Conservation (phyloP, 306 rosid species). For the Crataegus laevigata region DNA sequence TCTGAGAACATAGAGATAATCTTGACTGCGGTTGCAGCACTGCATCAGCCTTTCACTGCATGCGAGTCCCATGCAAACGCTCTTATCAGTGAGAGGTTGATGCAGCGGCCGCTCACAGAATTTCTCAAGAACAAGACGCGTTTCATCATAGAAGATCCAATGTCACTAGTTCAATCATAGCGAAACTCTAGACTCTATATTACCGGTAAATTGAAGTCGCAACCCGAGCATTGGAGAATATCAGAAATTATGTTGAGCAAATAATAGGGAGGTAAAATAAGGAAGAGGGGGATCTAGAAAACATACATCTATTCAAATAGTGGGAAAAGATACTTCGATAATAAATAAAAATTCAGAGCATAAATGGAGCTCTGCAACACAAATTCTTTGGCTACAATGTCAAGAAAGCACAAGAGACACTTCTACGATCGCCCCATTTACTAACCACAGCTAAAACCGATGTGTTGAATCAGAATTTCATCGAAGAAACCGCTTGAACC, state of each 20-base stretch:
- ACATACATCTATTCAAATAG: constrained; percentile 1
- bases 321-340: constrained; percentile 1
- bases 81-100: background rate
- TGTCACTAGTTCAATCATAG: no score
- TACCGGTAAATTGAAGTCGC: no score
- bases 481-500: constrained; percentile 16
- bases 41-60: background rate
- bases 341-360: background rate
- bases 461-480: constrained; percentile 15
- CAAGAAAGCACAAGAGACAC: background rate
- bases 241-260: background rate
- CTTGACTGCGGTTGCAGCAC: background rate
- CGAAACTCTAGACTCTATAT: no score
- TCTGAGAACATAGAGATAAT: background rate
- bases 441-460: constrained; percentile 30
- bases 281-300: background rate
- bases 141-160: no score
- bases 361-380: constrained; percentile 7
- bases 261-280: background rate
- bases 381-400: constrained; percentile 18
- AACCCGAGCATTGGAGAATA: no score
- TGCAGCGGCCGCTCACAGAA: background rate
- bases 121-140: no score
- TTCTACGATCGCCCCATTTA: constrained; percentile 17
- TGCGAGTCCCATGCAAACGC: background rate